Conservation (phyloP, 257 asterid species). For the Asclepias syriaca region DNA sequence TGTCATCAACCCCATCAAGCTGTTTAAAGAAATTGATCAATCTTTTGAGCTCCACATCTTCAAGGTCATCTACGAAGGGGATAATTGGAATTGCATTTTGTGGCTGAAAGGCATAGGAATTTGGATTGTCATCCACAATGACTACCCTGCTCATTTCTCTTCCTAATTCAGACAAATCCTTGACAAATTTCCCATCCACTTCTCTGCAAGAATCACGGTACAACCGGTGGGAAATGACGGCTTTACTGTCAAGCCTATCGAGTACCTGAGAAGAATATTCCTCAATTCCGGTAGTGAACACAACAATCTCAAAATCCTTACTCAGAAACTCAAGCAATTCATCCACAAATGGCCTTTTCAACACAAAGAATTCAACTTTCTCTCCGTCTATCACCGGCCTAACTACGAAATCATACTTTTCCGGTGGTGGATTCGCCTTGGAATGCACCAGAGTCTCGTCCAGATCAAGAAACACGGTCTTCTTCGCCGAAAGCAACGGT, state of each 20-base stretch:
- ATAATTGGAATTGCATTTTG: constrained; percentile 64
- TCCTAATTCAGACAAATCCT: constrained; percentile 69
- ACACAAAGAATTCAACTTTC: constrained; percentile 57
- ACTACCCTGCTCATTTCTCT: constrained; percentile 56
- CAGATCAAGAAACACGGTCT: constrained; percentile 70
- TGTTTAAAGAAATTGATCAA: constrained; percentile 50
- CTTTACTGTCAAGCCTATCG: constrained; percentile 60
- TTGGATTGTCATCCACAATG: constrained; percentile 90
- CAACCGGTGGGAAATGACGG: constrained; percentile 52
- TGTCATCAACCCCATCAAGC: constrained; percentile 50
- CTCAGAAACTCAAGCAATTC: constrained; percentile 56
- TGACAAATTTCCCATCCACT: constrained; percentile 70
- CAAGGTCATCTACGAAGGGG: constrained; percentile 61
- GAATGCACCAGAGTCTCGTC: constrained; percentile 93
- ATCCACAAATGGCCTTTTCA: constrained; percentile 80
- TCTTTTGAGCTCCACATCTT: constrained; percentile 64
- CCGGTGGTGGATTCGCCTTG: constrained; percentile 53
- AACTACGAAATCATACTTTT: constrained; percentile 65
- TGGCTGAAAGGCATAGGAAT: constrained; percentile 65
- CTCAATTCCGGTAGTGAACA: constrained; percentile 82
- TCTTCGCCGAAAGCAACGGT: constrained; percentile 27
- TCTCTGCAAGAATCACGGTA: constrained; percentile 75
- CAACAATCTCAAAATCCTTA: constrained; percentile 59
- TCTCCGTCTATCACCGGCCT: constrained; percentile 75
- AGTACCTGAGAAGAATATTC: constrained; percentile 83